A percentile compares a stretch with the other conserved stretches of the same genome.
Evolutionary conservation across 1,284 basidiomycete species (phyloP).

Genomic region (Ganoderma meredithae): DNA sequence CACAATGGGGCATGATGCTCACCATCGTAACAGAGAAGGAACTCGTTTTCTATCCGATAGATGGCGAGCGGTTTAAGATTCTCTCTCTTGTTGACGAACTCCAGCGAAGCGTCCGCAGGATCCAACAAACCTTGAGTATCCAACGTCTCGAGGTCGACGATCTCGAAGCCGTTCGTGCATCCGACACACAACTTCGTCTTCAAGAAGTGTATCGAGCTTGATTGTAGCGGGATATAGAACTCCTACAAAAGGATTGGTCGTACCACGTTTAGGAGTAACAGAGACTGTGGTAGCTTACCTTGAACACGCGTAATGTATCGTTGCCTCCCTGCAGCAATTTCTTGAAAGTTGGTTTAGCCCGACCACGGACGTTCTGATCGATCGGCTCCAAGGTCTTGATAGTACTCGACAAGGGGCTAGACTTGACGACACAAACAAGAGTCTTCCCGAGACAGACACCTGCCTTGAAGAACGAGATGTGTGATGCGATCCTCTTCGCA

Average conservation of each 20-base stretch:
- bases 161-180: conserved; percentile 98
- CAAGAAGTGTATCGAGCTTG: conserved; percentile 95
- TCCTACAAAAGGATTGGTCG: conserved; percentile 60
- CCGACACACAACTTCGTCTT: conserved; percentile 98
- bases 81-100: conserved; percentile 93
- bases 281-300: conserved; percentile 57
- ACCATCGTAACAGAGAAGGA: conserved; percentile 98
- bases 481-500: conserved; percentile 94
- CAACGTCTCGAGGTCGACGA: conserved; percentile 96
- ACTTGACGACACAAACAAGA: conserved; percentile 98
- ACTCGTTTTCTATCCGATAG: conserved; percentile 96
- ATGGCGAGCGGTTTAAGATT: conserved; percentile 92
- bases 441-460: conserved; percentile 93
- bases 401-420: conserved; percentile 92
- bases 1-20: conserved; percentile 39
- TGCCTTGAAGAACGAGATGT: conserved; percentile 98
- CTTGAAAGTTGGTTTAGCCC: conserved; percentile 92
- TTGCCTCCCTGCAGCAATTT: conserved; percentile 95
- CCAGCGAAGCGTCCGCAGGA: conserved; percentile 89
- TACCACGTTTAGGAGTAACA: not conserved
- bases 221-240: conserved; percentile 99
- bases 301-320: conserved; percentile 94
- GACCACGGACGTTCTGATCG: conserved; percentile 85
- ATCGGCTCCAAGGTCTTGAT: conserved; percentile 99
- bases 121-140: conserved; percentile 98